Conservation (phyloP, 2,329 filamentous ascomycete genomes). For the Leptosphaerulina australis region DNA sequence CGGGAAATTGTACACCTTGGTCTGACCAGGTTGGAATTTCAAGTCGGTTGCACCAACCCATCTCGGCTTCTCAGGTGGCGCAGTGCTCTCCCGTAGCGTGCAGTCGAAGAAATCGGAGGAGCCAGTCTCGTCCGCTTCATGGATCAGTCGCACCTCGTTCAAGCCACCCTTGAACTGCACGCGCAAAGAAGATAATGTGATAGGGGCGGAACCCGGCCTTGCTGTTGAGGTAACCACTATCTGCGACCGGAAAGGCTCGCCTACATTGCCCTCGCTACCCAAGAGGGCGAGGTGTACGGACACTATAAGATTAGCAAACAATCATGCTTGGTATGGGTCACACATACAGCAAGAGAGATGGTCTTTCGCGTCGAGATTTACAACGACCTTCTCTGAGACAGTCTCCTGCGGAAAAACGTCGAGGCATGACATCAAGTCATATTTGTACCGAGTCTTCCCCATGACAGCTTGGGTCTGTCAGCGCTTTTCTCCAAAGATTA, state of each 20-base stretch:
- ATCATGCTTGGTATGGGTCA: slow-evolving; percentile 36
- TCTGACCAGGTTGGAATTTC: slow-evolving; percentile 69
- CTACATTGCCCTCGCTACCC: slow-evolving; percentile 63
- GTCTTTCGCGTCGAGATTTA: slow-evolving; percentile 57
- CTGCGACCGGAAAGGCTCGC: slow-evolving; percentile 63
- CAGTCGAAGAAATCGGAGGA: slow-evolving; percentile 32
- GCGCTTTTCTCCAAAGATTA: not conserved
- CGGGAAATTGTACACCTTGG: slow-evolving; percentile 71
- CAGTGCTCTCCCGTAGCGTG: slow-evolving; percentile 35
- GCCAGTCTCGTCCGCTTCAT: slow-evolving; percentile 24
- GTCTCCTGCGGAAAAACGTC: slow-evolving; percentile 44
- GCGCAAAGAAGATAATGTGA: slow-evolving; percentile 56
- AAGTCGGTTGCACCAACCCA: slow-evolving; percentile 67
- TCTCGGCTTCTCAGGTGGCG: slow-evolving; percentile 40
- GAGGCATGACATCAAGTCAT: slow-evolving; percentile 57
- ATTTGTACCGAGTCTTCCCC: slow-evolving; percentile 43
- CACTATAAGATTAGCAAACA: slow-evolving; percentile 47
- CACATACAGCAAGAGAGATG: slow-evolving; percentile 58
- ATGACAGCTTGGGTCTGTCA: slow-evolving; percentile 37
- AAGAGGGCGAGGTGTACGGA: slow-evolving; percentile 60
- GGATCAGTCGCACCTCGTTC: slow-evolving; percentile 41
- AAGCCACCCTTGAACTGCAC: slow-evolving; percentile 59
- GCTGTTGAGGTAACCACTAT: slow-evolving; percentile 59
- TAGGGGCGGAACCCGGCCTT: slow-evolving; percentile 52
- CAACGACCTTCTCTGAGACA: slow-evolving; percentile 50